Conservation (phyloP, 2,329 filamentous ascomycete species). For the Fusarium albosuccineum region DNA sequence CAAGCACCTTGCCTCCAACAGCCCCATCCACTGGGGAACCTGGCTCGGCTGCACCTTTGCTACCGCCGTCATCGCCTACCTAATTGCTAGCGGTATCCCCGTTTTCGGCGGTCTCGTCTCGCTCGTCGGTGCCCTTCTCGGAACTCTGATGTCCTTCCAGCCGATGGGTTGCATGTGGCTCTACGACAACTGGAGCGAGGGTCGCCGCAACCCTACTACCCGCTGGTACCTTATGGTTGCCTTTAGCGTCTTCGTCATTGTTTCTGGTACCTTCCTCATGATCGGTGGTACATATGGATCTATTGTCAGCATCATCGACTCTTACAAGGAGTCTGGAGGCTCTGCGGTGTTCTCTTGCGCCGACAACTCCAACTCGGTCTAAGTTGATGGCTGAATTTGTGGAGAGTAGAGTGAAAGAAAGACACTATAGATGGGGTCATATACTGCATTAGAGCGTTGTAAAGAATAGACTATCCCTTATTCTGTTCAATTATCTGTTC, state of each 20-base stretch:
- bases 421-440: background rate
- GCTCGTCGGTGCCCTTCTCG: constrained; percentile 47
- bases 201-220: constrained; percentile 19
- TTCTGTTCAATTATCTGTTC: background rate
- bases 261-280: constrained; percentile 54
- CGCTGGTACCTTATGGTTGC: constrained; percentile 36
- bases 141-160: constrained; percentile 49
- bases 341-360: constrained; percentile 57
- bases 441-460: background rate
- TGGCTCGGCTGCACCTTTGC: constrained; percentile 49
- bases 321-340: constrained; percentile 52
- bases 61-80: constrained; percentile 45
- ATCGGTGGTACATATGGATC: constrained; percentile 61
- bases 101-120: constrained; percentile 49
- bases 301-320: constrained; percentile 51
- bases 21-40: constrained; percentile 46
- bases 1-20: constrained; percentile 49
- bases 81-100: constrained; percentile 42
- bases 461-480: background rate
- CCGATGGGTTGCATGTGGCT: constrained; percentile 49
- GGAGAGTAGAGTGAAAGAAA: constrained; percentile 7
- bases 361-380: constrained; percentile 56
- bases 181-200: constrained; percentile 45
- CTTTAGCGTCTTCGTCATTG: constrained; percentile 29
- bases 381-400: background rate